Percentiles rank a stretch among this genome's conserved stretches.
Evolutionary conservation across 1,284 basidiomycete genomes (phyloP).

Genomic region (Tetrapyrgos nigripes): DNA sequence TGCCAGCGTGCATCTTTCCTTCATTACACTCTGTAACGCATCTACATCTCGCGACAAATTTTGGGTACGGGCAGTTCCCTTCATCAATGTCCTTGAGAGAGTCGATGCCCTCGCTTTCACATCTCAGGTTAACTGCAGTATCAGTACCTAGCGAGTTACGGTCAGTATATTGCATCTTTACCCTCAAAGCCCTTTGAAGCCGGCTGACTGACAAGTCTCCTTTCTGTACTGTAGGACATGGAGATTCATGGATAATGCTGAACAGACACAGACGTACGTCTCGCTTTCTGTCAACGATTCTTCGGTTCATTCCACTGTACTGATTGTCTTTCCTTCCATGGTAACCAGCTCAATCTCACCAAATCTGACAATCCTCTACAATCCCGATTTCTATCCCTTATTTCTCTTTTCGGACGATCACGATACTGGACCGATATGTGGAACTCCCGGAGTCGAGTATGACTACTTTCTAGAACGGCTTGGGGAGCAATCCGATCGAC

Average conservation of each 20-base stretch:
- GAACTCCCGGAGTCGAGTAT: neutral
- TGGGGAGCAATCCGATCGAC: neutral
- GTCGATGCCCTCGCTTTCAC: neutral
- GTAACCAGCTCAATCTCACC: conserved; percentile 1
- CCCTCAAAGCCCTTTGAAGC: neutral
- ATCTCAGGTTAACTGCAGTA: conserved; percentile 2
- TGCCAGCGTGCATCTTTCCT: neutral
- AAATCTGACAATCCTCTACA: conserved; percentile 8
- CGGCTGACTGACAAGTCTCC: no score
- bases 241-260: neutral
- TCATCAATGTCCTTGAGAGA: neutral
- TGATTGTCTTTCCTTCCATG: no score
- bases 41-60: conserved; percentile 2
- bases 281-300: neutral
- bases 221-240: neutral
- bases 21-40: neutral
- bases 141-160: neutral
- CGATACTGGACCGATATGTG: neutral
- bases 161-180: neutral
- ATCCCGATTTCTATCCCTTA: neutral
- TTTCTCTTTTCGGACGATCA: neutral
- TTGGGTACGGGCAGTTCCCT: neutral
- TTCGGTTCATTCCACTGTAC: no score
- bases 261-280: neutral
- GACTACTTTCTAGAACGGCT: neutral